Percentiles rank a stretch among this genome's conserved stretches.
These are phyloP conservation scores for Pleurotus citrinopileatus DNA, from an alignment of 768 basidiomycete species.

Conservation along the genomic window DNA sequence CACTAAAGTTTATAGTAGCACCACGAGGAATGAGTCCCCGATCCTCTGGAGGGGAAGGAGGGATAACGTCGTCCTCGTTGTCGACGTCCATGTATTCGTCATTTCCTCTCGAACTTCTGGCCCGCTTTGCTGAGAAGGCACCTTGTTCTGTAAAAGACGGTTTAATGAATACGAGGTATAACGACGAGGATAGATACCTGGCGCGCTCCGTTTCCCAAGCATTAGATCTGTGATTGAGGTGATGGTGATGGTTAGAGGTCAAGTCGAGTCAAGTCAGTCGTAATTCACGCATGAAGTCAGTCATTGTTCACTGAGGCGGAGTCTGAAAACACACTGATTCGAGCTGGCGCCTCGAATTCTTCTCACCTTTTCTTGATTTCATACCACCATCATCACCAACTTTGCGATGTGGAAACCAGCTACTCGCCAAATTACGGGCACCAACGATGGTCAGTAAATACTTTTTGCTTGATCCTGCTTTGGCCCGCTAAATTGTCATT, in stretches of 20 bases:
- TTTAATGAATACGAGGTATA: not conserved
- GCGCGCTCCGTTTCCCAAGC: conserved; percentile 36
- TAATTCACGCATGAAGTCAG: not conserved
- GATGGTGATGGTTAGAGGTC: not conserved
- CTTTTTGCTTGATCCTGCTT: too few relatives aligned
- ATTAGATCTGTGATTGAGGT: conserved; percentile 18
- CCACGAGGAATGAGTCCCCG: conserved; percentile 56
- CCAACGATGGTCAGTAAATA: conserved; percentile 96
- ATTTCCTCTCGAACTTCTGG: conserved; percentile 45
- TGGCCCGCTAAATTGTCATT: conserved; percentile 25
- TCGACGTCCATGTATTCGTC: conserved; percentile 53
- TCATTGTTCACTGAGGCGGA: conserved; percentile 35
- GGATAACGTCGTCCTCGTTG: conserved; percentile 57
- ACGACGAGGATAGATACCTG: conserved; percentile 26
- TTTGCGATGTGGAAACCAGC: conserved; percentile 79
- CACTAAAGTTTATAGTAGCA: conserved; percentile 87
- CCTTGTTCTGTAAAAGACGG: conserved; percentile 18
- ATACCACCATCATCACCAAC: conserved; percentile 16
- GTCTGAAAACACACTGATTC: conserved; percentile 24
- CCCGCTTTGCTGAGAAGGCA: conserved; percentile 37
- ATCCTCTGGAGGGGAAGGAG: conserved; percentile 50
- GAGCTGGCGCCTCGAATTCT: conserved; percentile 26
- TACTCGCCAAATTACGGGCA: conserved; percentile 86
- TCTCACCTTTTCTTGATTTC: conserved; percentile 21
- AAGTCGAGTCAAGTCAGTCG: not conserved